Evolutionary conservation across 2,329 filamentous ascomycete genomes (phyloP), one percentile per base, ranked within the genome.

Genomic region (Cladophialophora bantiana): DNA sequence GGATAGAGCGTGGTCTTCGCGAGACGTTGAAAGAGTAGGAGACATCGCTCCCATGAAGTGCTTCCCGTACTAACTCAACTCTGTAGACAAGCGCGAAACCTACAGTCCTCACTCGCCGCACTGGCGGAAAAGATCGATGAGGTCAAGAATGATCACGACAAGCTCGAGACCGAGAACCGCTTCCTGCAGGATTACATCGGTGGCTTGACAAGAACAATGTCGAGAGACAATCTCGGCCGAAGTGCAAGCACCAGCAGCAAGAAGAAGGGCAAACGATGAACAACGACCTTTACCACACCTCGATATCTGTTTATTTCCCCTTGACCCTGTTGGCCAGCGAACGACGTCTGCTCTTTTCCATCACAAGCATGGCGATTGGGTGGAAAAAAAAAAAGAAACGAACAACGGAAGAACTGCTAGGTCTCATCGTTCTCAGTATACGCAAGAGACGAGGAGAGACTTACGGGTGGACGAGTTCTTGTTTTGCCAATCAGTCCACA

Each of bases 141-240:
- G 35, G 94, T 98, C 70, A 92, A 93, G 78, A 90, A 91, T 73
- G 94, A 98, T 77, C 94, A 99, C 77, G 93, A 97, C 81, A 97
- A 97, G 80, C 88, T 99, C 62, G 94, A 98, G 79, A 95, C 87
- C 78, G 94, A 97, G 78, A 99, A 99, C 84, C 94, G 93, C 75
- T 97, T 98, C 76, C 82, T 99, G 56, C 94, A 98, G 79, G 97
- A 97, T 78, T 98, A 98, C 78, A 98, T 98, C 74, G 94, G 94
- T 71, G 94, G 97, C 76, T 85, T 98, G 63, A 98, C 97, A 87
- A 92, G 92, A 74, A 88, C 86, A 62, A 82, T 84, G 81, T 80
- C 80, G 63, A 82, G 80, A 72, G 85, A 83, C 73, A 88, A 88
- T 75, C 67, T 73, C 34, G 69, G 65, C 35, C 66, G 69, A 59